Conservation (phyloP, 2,329 filamentous ascomycete species). For the Penicillium digitatum region DNA sequence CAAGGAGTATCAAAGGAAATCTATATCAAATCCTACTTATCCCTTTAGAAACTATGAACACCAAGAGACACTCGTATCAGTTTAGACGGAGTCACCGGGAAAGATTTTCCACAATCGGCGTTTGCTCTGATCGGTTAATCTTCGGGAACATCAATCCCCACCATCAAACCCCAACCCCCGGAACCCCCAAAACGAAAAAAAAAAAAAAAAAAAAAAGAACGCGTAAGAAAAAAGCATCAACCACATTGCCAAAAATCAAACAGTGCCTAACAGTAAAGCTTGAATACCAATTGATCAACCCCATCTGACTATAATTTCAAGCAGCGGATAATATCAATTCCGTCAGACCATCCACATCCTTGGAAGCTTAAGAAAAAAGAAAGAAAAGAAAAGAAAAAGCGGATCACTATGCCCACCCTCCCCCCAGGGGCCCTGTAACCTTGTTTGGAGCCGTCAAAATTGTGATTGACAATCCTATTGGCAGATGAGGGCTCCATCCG, state of each 20-base stretch:
- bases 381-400: too few species aligned
- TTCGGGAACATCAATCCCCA: constrained; percentile 7
- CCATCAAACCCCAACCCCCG: constrained; percentile 2
- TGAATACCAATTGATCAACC: background rate
- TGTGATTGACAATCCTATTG: background rate
- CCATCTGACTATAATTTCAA: background rate
- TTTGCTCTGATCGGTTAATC: constrained; percentile 16
- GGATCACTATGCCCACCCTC: constrained; percentile 11
- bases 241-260: too few species aligned
- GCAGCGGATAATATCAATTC: background rate
- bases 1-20: constrained; percentile 9
- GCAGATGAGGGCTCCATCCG: background rate
- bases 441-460: constrained; percentile 11
- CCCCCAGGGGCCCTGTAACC: constrained; percentile 16
- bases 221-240: background rate
- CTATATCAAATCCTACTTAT: background rate
- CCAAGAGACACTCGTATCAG: background rate
- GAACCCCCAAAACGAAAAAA: background rate
- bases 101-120: background rate
- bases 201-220: background rate
- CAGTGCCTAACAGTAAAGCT: background rate
- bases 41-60: background rate
- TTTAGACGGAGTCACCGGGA: background rate
- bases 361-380: constrained; percentile 1
- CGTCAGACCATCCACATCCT: background rate